Evolutionary conservation across 495 filamentous ascomycete species (phyloP).

Genomic region (Penicillium subrubescens): DNA sequence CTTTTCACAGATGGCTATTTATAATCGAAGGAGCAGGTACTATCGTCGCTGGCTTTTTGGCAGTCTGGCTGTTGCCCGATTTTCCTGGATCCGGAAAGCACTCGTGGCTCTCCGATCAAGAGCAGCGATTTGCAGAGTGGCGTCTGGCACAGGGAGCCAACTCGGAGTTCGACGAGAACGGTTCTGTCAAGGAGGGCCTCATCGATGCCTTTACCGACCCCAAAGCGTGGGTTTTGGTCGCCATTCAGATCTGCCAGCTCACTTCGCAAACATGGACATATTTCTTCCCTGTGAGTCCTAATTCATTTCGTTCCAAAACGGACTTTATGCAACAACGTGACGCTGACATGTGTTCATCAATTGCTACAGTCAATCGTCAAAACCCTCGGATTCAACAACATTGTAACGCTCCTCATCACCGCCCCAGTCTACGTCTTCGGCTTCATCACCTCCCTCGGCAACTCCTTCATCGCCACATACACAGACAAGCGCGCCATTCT

Average conservation of each 20-base stretch:
- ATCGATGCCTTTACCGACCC: not conserved
- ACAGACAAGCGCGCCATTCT: not conserved
- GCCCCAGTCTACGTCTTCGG: conserved; percentile 34
- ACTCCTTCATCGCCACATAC: conserved; percentile 40
- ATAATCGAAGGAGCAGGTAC: not conserved
- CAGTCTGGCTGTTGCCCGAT: not conserved
- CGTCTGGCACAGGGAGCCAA: not conserved
- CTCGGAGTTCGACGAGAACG: not conserved
- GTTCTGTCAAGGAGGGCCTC: not conserved
- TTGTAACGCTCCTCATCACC: conserved; percentile 30
- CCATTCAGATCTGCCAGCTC: not conserved
- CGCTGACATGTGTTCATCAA: not conserved
- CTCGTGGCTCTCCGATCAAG: not conserved
- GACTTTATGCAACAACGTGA: not conserved
- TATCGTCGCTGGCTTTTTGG: not conserved
- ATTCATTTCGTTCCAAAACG: not conserved
- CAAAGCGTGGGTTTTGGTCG: not conserved
- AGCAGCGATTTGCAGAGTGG: not conserved
- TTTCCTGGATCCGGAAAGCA: not conserved
- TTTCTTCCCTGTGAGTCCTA: not conserved
- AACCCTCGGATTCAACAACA: conserved; percentile 32
- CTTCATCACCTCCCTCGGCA: conserved; percentile 31
- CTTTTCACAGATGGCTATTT: not conserved
- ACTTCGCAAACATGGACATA: not conserved
- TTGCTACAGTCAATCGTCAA: conserved; percentile 33